Percentiles rank a stretch among this genome's conserved stretches.
Evolutionary conservation across 768 basidiomycete species (phyloP).

Genomic region (Heimioporus sp.): DNA sequence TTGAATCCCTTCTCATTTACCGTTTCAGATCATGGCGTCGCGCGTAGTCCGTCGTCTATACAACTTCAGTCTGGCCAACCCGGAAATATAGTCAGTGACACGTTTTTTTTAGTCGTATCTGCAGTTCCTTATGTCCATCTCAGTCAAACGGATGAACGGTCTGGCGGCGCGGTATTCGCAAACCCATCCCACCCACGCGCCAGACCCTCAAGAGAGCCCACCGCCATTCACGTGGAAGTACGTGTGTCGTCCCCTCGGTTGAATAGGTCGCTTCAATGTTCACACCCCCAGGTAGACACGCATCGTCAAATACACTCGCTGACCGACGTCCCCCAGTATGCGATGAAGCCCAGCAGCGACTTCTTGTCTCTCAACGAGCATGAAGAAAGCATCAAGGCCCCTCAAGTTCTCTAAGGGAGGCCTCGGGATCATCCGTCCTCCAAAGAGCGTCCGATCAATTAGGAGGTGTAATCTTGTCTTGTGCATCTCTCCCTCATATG

Average conservation of each 20-base stretch:
- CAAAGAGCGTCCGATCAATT: not conserved
- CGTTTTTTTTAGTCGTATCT: not conserved
- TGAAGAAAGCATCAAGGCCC: slow-evolving; percentile 14
- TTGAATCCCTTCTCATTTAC: not conserved
- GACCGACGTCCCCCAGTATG: slow-evolving; percentile 22
- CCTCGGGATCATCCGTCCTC: not conserved
- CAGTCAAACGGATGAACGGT: slow-evolving; percentile 21
- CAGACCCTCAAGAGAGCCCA: slow-evolving; percentile 12
- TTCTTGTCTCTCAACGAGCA: slow-evolving; percentile 23
- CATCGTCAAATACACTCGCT: slow-evolving; percentile 24
- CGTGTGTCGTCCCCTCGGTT: not conserved
- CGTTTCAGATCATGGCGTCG: slow-evolving; percentile 51
- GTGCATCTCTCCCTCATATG: not conserved
- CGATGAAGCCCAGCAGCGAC: slow-evolving; percentile 21
- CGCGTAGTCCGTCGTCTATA: slow-evolving; percentile 59
- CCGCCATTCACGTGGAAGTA: slow-evolving; percentile 36
- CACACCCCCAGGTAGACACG: slow-evolving; percentile 26
- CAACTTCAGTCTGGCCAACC: slow-evolving; percentile 37
- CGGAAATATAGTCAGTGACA: slow-evolving; percentile 30
- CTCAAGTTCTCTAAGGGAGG: slow-evolving; percentile 12
- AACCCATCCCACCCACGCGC: slow-evolving; percentile 15
- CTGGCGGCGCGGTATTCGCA: slow-evolving; percentile 15
- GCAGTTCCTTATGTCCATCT: not conserved
- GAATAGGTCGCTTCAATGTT: slow-evolving; percentile 1
- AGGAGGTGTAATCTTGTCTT: not conserved